Base-by-base conservation (phyloP, 129 eudicot species). In the Lactuca sativa region DNA sequence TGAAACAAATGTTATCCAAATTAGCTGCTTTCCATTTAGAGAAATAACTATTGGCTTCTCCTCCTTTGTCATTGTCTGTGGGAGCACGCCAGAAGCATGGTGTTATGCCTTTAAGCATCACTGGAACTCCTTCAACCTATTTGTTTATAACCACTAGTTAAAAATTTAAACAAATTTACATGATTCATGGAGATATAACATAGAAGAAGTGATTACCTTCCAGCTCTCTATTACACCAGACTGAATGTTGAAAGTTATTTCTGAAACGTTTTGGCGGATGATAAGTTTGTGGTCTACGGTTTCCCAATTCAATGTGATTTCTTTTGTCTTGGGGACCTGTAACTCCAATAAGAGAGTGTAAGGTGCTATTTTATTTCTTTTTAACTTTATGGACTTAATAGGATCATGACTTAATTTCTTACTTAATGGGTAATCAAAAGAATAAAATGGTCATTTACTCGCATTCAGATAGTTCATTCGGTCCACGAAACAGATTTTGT, bases 51-150 rank as follows among this genome's bases (percentile, higher is more conserved):
- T 73, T 55, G 9, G 56, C 70, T 56, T 74, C 92, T 60, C 98
- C 98, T 32, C 98, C 98, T 82, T 93, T 93, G 83, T 93, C 98
- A 61, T 93, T 93, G 66, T 93, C 98, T 10, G 81, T 93, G 9
- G 98, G 95, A 54, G 98, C 98, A 55, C 97, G 82, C 98, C 98
- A 93, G 59, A 93, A 89, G 88, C 97, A 93, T 34, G 98, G 98
- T 54, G 80, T 40, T 54, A 89, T 73, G 31, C 98, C 97, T 48
- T 79, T 83, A 32, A 68, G 66, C 98, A 89, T 81, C 74, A 93
- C 87, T 0, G 59, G 66, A 67, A 78, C 83, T 66, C 95, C 98
- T 73, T 77, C 77, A 49, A 93, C 92, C 98, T 93, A 73, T 48
- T 62, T 36, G 71, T 76, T 63, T 52, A 62, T 36, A 9, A 47